phyloP scores from a whole-genome alignment of 345 rosid genomes.

The Iberis pinnata region DNA sequence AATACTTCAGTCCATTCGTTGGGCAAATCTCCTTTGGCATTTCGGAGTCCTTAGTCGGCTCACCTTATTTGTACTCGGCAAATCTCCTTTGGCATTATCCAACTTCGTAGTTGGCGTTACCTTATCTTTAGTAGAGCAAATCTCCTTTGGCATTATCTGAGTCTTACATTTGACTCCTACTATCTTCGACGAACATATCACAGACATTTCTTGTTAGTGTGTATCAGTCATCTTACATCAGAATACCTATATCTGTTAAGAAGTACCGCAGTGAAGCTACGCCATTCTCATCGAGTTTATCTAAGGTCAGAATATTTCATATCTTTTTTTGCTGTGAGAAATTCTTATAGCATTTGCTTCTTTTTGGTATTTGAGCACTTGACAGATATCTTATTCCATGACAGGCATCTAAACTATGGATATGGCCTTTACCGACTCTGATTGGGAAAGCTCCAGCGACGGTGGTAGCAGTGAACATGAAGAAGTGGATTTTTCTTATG shows the following conservation, averaged over 20 bases:
- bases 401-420: slow-evolving; percentile 53
- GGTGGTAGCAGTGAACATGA: slow-evolving; percentile 71
- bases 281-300: slow-evolving; percentile 6
- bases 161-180: slow-evolving; percentile 24
- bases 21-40: slow-evolving; percentile 51
- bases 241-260: background rate
- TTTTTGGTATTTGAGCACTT: slow-evolving; percentile 17
- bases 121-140: slow-evolving; percentile 36
- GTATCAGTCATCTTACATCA: background rate
- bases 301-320: slow-evolving; percentile 23
- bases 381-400: slow-evolving; percentile 15
- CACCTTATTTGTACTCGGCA: slow-evolving; percentile 34
- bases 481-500: slow-evolving; percentile 47
- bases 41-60: slow-evolving; percentile 32
- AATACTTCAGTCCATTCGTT: slow-evolving; percentile 32
- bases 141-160: slow-evolving; percentile 44
- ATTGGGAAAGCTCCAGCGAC: slow-evolving; percentile 85
- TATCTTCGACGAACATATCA: slow-evolving; percentile 28
- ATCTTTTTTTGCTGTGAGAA: slow-evolving; percentile 1
- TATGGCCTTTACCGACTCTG: slow-evolving; percentile 51
- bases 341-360: slow-evolving; percentile 8
- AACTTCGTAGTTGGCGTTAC: slow-evolving; percentile 31
- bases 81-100: slow-evolving; percentile 39
- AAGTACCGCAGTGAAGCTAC: slow-evolving; percentile 6
- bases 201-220: slow-evolving; percentile 6